A percentile compares a stretch with the other conserved stretches of the same genome.
These are phyloP conservation scores for Sarocladiaceae sp. DNA, from an alignment of 2,329 filamentous ascomycete genomes.

Conservation along the genomic window DNA sequence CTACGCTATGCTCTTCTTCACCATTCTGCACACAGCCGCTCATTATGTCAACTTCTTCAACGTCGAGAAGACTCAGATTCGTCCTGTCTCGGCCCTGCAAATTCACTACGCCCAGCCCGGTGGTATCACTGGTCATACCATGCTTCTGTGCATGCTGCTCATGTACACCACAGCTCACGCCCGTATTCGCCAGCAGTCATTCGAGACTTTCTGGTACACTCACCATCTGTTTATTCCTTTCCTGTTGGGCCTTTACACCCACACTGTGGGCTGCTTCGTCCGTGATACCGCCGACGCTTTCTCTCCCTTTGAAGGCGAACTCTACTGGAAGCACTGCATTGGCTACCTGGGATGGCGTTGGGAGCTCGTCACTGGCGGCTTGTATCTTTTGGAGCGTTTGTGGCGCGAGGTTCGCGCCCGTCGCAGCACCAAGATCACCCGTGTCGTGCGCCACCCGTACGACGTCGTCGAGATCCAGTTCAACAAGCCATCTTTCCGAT, in stretches of 20 bases:
- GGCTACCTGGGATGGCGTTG: constrained; percentile 97
- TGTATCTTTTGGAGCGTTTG: constrained; percentile 83
- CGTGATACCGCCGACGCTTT: constrained; percentile 66
- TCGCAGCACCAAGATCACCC: constrained; percentile 80
- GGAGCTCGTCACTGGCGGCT: constrained; percentile 78
- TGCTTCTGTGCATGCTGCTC: constrained; percentile 97
- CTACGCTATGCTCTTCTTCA: constrained; percentile 81
- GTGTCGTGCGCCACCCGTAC: constrained; percentile 92
- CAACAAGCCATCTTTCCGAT: constrained; percentile 90
- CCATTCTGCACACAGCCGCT: constrained; percentile 64
- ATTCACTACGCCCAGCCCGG: constrained; percentile 88
- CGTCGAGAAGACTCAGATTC: constrained; percentile 77
- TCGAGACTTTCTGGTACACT: constrained; percentile 98
- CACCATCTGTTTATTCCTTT: constrained; percentile 99
- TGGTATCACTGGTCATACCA: constrained; percentile 92
- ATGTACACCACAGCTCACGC: constrained; percentile 96
- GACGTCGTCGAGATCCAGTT: constrained; percentile 98
- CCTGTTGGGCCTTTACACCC: constrained; percentile 86
- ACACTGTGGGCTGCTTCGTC: constrained; percentile 94
- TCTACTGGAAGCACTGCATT: constrained; percentile 88
- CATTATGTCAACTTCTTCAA: constrained; percentile 99
- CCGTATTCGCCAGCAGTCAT: constrained; percentile 92
- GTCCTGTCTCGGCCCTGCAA: constrained; percentile 72
- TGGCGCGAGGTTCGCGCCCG: constrained; percentile 85
- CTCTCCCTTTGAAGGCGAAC: constrained; percentile 76